phyloP scores from a whole-genome alignment of 1,284 basidiomycete genomes.

The Coniferiporia weirii region DNA sequence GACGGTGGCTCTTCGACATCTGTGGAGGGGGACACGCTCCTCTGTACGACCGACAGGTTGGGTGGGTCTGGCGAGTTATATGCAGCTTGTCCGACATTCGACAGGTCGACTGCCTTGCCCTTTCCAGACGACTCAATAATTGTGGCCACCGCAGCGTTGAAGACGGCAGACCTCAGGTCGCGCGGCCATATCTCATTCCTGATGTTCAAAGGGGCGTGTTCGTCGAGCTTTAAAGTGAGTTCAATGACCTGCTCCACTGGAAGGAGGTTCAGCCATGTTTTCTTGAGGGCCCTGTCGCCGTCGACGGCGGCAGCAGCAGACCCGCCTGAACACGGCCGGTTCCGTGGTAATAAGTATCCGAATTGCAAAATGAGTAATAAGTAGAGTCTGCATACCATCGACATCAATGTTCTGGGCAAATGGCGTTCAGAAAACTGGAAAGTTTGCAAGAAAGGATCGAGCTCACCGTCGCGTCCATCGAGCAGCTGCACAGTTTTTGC shows the following conservation, averaged over 20 bases:
- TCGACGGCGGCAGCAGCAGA: not conserved
- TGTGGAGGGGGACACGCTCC: not conserved
- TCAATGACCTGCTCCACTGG: slow-evolving; percentile 14
- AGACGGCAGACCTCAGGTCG: slow-evolving; percentile 11
- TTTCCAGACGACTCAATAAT: slow-evolving; percentile 4
- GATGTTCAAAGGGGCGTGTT: slow-evolving; percentile 1
- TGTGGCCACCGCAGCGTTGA: slow-evolving; percentile 12
- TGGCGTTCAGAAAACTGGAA: not conserved
- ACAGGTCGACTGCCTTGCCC: not conserved
- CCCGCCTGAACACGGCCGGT: not conserved
- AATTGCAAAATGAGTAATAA: not conserved
- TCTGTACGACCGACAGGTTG: not conserved
- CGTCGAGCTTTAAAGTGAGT: slow-evolving; percentile 15
- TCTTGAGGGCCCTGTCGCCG: slow-evolving; percentile 8
- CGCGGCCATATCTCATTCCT: slow-evolving; percentile 12
- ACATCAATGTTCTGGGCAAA: not conserved
- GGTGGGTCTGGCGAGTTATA: not conserved
- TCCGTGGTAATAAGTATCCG: not conserved
- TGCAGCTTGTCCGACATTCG: not conserved
- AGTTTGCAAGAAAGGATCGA: not conserved
- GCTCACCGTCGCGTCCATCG: slow-evolving; percentile 5
- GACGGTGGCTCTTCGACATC: not conserved
- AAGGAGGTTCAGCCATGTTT: slow-evolving; percentile 12
- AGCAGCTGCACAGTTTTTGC: slow-evolving; percentile 7
- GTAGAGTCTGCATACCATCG: not conserved